These are phyloP conservation scores for Trypanosoma avium DNA, from an alignment of 208 protist genomes.

Conservation along the genomic window DNA sequence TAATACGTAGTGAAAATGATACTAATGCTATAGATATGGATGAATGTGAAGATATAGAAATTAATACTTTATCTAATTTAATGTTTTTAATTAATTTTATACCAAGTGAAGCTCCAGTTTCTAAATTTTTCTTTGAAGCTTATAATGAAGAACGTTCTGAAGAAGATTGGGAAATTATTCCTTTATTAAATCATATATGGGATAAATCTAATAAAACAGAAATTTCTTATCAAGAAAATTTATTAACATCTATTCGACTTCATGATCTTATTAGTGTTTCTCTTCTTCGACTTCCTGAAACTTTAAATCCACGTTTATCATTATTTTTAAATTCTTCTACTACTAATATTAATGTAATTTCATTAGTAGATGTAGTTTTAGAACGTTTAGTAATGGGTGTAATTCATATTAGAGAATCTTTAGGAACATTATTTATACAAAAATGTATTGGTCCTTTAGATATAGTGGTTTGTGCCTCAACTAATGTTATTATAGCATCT, in stretches of 20 bases:
- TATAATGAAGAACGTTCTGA: neutral
- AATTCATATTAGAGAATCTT: conserved; percentile 60
- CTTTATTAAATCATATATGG: conserved; percentile 11
- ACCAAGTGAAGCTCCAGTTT: neutral
- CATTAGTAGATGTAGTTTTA: conserved; percentile 42
- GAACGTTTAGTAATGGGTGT: conserved; percentile 52
- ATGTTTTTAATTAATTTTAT: conserved; percentile 22
- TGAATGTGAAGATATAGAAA: conserved; percentile 17
- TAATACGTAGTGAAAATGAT: conserved; percentile 26
- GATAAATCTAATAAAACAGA: neutral
- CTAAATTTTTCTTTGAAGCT: conserved; percentile 20
- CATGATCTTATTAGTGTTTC: conserved; percentile 46
- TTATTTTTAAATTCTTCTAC: conserved; percentile 16
- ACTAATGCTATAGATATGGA: neutral
- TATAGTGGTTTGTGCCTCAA: conserved; percentile 58
- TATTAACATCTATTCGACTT: conserved; percentile 27
- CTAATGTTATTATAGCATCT: conserved; percentile 50
- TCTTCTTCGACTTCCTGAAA: conserved; percentile 34
- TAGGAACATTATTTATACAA: conserved; percentile 52
- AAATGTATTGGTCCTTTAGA: conserved; percentile 70
- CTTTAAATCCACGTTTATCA: conserved; percentile 19
- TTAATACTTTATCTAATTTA: neutral
- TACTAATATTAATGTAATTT: neutral
- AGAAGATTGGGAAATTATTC: conserved; percentile 4
- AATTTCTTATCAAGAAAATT: neutral